phyloP scores from a whole-genome alignment of 208 protist genomes.

The Leishmania aethiopica region DNA sequence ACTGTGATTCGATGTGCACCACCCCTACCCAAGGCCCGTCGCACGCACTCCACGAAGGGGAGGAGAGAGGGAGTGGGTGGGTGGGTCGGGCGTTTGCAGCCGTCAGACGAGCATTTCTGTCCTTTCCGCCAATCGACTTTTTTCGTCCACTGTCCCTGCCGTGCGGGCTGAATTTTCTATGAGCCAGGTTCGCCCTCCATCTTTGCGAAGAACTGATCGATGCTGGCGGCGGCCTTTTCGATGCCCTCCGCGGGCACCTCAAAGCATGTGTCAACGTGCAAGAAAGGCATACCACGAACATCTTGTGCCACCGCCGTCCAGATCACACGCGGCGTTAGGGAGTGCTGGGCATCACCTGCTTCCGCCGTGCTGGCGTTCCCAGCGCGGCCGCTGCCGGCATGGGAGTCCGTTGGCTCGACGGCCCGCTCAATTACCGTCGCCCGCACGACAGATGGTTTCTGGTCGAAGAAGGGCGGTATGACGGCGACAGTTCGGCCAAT shows the following conservation, averaged over 20 bases:
- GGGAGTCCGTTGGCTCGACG: conserved; percentile 4
- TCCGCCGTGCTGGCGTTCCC: not conserved
- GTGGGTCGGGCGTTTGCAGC: not conserved
- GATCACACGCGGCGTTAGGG: conserved; percentile 21
- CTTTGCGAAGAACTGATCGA: conserved; percentile 74
- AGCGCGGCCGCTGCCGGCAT: not conserved
- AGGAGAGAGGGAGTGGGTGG: not conserved
- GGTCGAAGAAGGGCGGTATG: conserved; percentile 60
- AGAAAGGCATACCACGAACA: conserved; percentile 53
- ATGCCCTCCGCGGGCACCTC: conserved; percentile 38
- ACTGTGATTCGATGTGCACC: not conserved
- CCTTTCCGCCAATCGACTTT: not conserved
- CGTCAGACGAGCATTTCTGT: not conserved
- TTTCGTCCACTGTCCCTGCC: not conserved
- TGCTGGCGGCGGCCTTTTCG: conserved; percentile 34
- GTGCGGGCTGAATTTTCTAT: not conserved
- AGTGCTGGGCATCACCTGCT: not conserved
- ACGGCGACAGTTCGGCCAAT: conserved; percentile 63
- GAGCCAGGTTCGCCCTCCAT: not conserved
- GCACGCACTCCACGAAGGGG: not conserved
- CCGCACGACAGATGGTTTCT: conserved; percentile 65
- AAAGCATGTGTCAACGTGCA: conserved; percentile 65
- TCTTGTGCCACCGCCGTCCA: conserved; percentile 67
- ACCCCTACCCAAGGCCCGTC: not conserved
- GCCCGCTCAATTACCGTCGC: conserved; percentile 64